Conservation (phyloP, 2,329 filamentous ascomycete species). For the Fusarium equiseti region DNA sequence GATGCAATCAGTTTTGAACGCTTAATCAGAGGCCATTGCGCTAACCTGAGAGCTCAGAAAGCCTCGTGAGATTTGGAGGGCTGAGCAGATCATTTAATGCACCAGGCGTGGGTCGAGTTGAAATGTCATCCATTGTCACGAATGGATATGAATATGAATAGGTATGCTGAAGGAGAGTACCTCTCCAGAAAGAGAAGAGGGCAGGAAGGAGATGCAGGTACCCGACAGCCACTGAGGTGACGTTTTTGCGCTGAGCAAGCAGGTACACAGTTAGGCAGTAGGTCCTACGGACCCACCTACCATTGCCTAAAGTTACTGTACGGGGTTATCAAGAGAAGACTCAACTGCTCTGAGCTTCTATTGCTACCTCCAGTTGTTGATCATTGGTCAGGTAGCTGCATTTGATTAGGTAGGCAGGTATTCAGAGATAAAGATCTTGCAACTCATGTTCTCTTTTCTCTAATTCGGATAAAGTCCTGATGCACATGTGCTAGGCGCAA, state of each 20-base stretch:
- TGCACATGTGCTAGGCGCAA: neutral
- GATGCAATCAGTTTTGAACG: neutral
- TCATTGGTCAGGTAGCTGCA: neutral
- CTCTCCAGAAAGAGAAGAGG: neutral
- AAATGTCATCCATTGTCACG: neutral
- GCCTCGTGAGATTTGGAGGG: conserved; percentile 13
- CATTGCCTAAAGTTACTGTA: neutral
- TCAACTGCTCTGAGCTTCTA: neutral
- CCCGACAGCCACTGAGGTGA: neutral
- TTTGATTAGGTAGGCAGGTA: neutral
- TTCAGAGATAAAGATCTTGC: neutral
- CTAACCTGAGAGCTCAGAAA: conserved; percentile 32
- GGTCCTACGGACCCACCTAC: neutral
- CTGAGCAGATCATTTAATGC: conserved; percentile 28
- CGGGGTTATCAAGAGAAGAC: neutral
- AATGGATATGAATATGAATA: neutral
- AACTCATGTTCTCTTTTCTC: neutral
- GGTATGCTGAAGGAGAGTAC: neutral
- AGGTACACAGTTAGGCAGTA: neutral
- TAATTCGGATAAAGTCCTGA: neutral
- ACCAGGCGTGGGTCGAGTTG: neutral
- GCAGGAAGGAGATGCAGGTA: neutral
- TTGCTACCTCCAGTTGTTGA: neutral
- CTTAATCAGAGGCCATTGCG: neutral
- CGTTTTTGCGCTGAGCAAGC: neutral